Percentiles rank a stretch among this genome's conserved stretches.
phyloP scores from a whole-genome alignment of 1,284 basidiomycete genomes.

The Mycocalia duriaeana region DNA sequence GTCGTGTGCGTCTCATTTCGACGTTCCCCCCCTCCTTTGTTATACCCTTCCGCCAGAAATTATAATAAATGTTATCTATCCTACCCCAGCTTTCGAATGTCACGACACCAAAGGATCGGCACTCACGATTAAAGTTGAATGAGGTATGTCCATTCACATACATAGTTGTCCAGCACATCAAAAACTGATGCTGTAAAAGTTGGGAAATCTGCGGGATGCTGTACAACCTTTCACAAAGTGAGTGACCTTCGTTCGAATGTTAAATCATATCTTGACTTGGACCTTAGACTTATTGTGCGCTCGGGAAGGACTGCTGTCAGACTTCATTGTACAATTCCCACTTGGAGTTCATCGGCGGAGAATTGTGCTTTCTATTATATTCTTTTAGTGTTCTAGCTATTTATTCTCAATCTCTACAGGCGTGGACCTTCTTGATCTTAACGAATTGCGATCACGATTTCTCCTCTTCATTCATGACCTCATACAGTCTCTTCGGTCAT shows the following conservation, averaged over 20 bases:
- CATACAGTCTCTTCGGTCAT: conserved; percentile 51
- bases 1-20: too few relatives aligned
- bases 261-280: not conserved
- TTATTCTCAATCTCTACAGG: conserved; percentile 31
- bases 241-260: conserved; percentile 12
- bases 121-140: too few relatives aligned
- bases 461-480: conserved; percentile 64
- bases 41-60: too few relatives aligned
- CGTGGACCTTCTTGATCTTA: conserved; percentile 62
- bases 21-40: too few relatives aligned
- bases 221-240: conserved; percentile 56
- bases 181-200: too few relatives aligned
- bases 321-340: conserved; percentile 61
- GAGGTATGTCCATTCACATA: too few relatives aligned
- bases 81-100: too few relatives aligned
- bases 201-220: conserved; percentile 47
- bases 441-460: conserved; percentile 57
- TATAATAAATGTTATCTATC: too few relatives aligned
- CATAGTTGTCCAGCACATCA: too few relatives aligned
- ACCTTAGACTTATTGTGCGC: conserved; percentile 33
- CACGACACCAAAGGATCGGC: too few relatives aligned
- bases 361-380: conserved; percentile 40
- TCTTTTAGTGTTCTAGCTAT: too few relatives aligned
- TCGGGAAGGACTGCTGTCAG: conserved; percentile 38
- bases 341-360: conserved; percentile 52